These are phyloP conservation scores for Lodderomyces metapsilosis DNA, from an alignment of 1,139 yeast genomes.

Conservation along the genomic window DNA sequence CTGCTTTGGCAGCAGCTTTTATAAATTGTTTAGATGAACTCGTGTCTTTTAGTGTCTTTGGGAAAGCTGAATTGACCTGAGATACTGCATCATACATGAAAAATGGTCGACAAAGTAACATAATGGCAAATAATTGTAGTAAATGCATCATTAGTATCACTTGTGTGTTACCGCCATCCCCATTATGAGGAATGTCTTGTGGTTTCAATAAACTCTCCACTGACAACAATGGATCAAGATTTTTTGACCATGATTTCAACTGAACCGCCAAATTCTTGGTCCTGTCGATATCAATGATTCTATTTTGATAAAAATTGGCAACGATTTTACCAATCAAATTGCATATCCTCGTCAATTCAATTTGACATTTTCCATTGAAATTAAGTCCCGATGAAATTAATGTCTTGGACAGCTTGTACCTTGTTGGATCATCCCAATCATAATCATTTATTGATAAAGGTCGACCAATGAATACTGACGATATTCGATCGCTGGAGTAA, in stretches of 20 bases:
- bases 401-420: constrained; percentile 8
- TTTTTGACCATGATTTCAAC: constrained; percentile 37
- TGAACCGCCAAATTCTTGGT: constrained; percentile 41
- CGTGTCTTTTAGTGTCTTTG: constrained; percentile 9
- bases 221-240: constrained; percentile 27
- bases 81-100: constrained; percentile 29
- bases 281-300: constrained; percentile 30
- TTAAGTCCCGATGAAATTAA: constrained; percentile 8
- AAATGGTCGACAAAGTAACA: constrained; percentile 46
- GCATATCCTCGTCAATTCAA: constrained; percentile 16
- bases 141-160: constrained; percentile 34
- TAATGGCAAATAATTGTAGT: constrained; percentile 38
- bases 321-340: constrained; percentile 34
- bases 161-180: constrained; percentile 18
- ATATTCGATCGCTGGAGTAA: constrained; percentile 39
- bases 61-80: constrained; percentile 9
- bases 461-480: constrained; percentile 40
- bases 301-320: constrained; percentile 27
- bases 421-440: constrained; percentile 40
- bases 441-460: constrained; percentile 37
- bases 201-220: constrained; percentile 22
- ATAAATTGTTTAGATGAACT: constrained; percentile 15
- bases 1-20: constrained; percentile 18
- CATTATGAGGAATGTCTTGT: constrained; percentile 14
- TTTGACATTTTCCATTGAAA: constrained; percentile 17